Evolutionary conservation across 1,284 basidiomycete species (phyloP).

Genomic region (Meripilus lineatus): DNA sequence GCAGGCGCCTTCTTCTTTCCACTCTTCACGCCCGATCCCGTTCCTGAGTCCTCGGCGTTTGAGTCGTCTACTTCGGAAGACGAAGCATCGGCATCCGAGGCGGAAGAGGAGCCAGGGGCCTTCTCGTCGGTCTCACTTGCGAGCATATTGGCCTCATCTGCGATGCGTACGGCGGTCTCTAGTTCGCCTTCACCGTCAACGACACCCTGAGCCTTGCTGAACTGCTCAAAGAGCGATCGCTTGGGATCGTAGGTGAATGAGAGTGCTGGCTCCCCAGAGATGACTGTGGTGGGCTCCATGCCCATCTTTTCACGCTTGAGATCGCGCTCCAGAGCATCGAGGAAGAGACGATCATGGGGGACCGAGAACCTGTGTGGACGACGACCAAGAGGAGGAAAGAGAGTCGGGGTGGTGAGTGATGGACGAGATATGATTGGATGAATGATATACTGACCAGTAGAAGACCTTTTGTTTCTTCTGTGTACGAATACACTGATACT

Average conservation of each 20-base stretch:
- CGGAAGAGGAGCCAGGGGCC: slow-evolving; percentile 16
- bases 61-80: slow-evolving; percentile 20
- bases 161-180: slow-evolving; percentile 44
- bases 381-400: background rate
- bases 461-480: slow-evolving; percentile 97
- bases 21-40: slow-evolving; percentile 9
- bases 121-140: slow-evolving; percentile 22
- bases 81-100: slow-evolving; percentile 15
- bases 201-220: slow-evolving; percentile 50
- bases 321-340: slow-evolving; percentile 90
- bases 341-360: slow-evolving; percentile 91
- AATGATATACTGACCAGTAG: slow-evolving; percentile 68
- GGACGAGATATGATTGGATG: background rate
- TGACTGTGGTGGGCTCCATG: slow-evolving; percentile 74
- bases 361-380: slow-evolving; percentile 63
- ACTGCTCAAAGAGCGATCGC: slow-evolving; percentile 84
- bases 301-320: slow-evolving; percentile 90
- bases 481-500: slow-evolving; percentile 91
- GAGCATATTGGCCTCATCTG: slow-evolving; percentile 30
- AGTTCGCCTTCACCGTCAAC: slow-evolving; percentile 55
- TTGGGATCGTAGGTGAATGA: slow-evolving; percentile 84
- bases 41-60: slow-evolving; percentile 15
- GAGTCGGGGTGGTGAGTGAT: background rate
- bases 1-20: slow-evolving; percentile 17
- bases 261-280: slow-evolving; percentile 75